phyloP scores from a whole-genome alignment of 1,139 yeast species.

The Wickerhamomyces sp. region DNA sequence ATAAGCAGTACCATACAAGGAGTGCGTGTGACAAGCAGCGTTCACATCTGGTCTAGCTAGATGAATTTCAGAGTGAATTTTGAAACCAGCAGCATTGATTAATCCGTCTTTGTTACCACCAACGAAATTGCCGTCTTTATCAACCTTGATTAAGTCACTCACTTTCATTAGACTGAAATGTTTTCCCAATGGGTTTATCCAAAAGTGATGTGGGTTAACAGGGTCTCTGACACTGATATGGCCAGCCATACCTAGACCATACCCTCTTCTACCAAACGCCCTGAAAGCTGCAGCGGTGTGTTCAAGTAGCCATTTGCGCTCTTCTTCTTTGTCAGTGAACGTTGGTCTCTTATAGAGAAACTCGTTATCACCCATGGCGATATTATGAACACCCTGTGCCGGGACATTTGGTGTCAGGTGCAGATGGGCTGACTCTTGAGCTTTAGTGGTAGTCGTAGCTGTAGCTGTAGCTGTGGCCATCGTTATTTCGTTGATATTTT shows the following conservation, averaged over 20 bases:
- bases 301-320: constrained; percentile 61
- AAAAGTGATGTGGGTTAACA: constrained; percentile 61
- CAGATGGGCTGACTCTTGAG: constrained; percentile 1
- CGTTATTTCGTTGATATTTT: neutral
- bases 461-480: constrained; percentile 4
- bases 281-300: constrained; percentile 85
- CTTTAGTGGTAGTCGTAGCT: constrained; percentile 7
- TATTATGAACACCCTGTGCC: constrained; percentile 21
- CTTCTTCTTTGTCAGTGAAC: constrained; percentile 44
- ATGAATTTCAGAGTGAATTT: constrained; percentile 74
- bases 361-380: constrained; percentile 16
- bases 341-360: constrained; percentile 40
- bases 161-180: constrained; percentile 70
- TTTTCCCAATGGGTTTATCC: constrained; percentile 76
- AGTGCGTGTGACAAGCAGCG: constrained; percentile 83
- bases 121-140: constrained; percentile 63
- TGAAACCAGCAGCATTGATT: constrained; percentile 77
- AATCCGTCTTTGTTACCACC: constrained; percentile 62
- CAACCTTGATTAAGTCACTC: constrained; percentile 72
- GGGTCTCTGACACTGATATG: constrained; percentile 81
- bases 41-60: constrained; percentile 72
- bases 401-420: constrained; percentile 9
- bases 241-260: constrained; percentile 76
- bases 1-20: constrained; percentile 71
- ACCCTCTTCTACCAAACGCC: constrained; percentile 69